phyloP scores from a whole-genome alignment of 2,329 filamentous ascomycete species.

The Cryphonectria naterciae region DNA sequence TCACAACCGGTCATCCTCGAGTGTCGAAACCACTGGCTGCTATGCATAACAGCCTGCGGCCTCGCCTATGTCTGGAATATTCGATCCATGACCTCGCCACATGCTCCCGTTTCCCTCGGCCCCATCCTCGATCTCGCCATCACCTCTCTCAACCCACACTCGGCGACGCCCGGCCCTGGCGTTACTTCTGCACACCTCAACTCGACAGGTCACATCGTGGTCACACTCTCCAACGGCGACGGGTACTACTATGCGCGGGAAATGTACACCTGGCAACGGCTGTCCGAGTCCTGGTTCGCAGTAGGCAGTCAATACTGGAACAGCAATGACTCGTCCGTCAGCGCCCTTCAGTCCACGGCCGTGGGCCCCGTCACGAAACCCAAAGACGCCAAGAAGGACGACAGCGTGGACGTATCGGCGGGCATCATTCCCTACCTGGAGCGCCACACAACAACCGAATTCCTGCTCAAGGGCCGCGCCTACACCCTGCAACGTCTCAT shows the following conservation, averaged over 20 bases:
- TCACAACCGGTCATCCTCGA: constrained; percentile 94
- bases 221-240: constrained; percentile 94
- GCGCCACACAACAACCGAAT: constrained; percentile 91
- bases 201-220: constrained; percentile 79
- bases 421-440: constrained; percentile 94
- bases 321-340: constrained; percentile 87
- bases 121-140: constrained; percentile 87
- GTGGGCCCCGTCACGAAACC: constrained; percentile 60
- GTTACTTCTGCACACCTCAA: constrained; percentile 92
- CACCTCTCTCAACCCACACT: constrained; percentile 76
- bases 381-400: constrained; percentile 50
- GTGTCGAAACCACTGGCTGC: constrained; percentile 83
- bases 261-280: constrained; percentile 90
- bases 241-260: constrained; percentile 86
- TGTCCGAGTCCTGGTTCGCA: constrained; percentile 98
- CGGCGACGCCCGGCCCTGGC: constrained; percentile 75
- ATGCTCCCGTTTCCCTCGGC: constrained; percentile 86
- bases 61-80: constrained; percentile 95
- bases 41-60: constrained; percentile 87
- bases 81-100: constrained; percentile 78
- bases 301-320: constrained; percentile 99
- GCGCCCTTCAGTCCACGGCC: constrained; percentile 74
- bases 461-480: constrained; percentile 86
- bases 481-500: constrained; percentile 91
- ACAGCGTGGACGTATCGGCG: constrained; percentile 70